Evolutionary conservation across 441 rosid genomes (phyloP), one percentile per base, ranked within the genome.

Genomic region (Omphalea diandra): DNA sequence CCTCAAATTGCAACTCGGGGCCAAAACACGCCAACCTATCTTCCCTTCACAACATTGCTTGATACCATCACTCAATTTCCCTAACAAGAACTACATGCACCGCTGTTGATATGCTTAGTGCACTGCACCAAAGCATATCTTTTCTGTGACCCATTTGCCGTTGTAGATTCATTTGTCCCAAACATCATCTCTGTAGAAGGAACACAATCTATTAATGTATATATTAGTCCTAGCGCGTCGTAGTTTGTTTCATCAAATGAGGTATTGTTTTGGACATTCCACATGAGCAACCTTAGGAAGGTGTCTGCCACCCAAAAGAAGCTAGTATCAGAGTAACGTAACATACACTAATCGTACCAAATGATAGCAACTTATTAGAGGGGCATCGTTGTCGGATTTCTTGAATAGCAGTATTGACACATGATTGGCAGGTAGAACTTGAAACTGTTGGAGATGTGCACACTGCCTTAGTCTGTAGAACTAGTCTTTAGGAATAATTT

Each of bases 311-410:
- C 38, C 7, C 83, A 72, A 7, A 80, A 73, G 68, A 82, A 78
- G 15, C 64, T 69, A 22, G 2, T 5, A 41, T 78, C 27, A 9
- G 85, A 83, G 69, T 84, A 80, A 0, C 78, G 73, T 7, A 83
- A 20, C 83, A 73, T 65, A 79, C 87, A 87, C 47, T 79, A 12
- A 15, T 85, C 89, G 10, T 80, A 82, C 86, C 85, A 84, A 4
- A 87, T 57, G 60, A 80, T 63, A 38, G 84, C 86, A 0, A n/a
- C 65, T 56, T 76, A n/a, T 71, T 20, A 18, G 78, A 63, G 1
- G 78, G 47, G 54, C 83, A 85, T 0, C 14, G 38, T 24, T 43
- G 38, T 36, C 15, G 57, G 50, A 83, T 69, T 3, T 52, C 57
- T 68, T 36, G 63, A 26, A 63, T 68, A 27, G 88, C 88, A 5